phyloP scores from a whole-genome alignment of 495 filamentous ascomycete genomes.

The Neurospora sp. region DNA sequence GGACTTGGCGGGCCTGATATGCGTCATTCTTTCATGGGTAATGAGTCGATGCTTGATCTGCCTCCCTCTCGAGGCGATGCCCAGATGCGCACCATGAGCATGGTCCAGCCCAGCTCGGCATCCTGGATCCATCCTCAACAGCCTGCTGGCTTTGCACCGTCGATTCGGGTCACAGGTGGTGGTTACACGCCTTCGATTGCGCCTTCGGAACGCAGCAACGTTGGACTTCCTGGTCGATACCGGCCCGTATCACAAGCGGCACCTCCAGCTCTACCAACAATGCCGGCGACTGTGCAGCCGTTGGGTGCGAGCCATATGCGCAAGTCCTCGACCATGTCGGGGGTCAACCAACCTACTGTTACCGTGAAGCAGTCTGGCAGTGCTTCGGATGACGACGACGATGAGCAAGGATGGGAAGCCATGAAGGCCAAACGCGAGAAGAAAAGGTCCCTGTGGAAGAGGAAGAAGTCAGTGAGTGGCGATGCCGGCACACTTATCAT shows the following conservation, averaged over 20 bases:
- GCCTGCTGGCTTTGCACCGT: conserved; percentile 33
- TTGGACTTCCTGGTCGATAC: conserved; percentile 85
- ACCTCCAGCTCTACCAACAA: conserved; percentile 17
- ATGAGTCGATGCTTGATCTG: conserved; percentile 27
- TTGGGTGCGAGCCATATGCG: conserved; percentile 17
- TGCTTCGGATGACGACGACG: conserved; percentile 61
- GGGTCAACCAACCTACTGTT: conserved; percentile 20
- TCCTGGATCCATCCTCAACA: conserved; percentile 36
- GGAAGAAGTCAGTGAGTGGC: conserved; percentile 45
- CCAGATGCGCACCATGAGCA: conserved; percentile 60
- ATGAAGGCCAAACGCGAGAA: conserved; percentile 79
- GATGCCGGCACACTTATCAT: conserved; percentile 33
- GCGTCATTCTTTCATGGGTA: conserved; percentile 35
- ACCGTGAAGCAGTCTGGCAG: conserved; percentile 20
- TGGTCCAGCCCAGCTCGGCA: conserved; percentile 60
- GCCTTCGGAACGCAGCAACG: conserved; percentile 87
- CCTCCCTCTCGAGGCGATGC: conserved; percentile 24
- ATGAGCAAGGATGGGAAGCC: conserved; percentile 71
- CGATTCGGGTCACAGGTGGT: conserved; percentile 34
- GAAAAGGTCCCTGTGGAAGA: conserved; percentile 64
- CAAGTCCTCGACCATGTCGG: conserved; percentile 44
- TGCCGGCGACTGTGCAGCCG: neutral
- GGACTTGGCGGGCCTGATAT: conserved; percentile 18
- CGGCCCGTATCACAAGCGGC: conserved; percentile 66
- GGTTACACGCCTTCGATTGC: conserved; percentile 62